Conservation (phyloP, 257 asterid genomes). For the Eucommia ulmoides region DNA sequence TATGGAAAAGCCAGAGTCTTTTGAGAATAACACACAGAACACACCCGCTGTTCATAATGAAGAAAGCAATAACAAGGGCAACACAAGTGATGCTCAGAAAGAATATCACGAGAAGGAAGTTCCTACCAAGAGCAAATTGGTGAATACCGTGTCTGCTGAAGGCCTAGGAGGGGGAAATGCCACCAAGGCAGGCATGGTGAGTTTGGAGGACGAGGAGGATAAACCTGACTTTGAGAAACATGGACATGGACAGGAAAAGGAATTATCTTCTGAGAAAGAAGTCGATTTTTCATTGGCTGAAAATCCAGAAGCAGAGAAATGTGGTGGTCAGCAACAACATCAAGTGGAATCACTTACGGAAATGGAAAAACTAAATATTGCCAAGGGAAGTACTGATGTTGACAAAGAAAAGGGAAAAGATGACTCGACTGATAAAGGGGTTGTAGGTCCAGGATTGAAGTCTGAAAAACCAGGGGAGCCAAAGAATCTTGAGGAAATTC, state of each 20-base stretch:
- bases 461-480: slow-evolving; percentile 5
- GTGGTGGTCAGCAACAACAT: slow-evolving; percentile 14
- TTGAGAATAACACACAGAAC: slow-evolving; percentile 8
- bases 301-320: slow-evolving; percentile 14
- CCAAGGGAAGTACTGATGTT: slow-evolving; percentile 1
- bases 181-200: neutral
- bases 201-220: slow-evolving; percentile 5
- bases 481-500: slow-evolving; percentile 22
- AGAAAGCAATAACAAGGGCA: neutral
- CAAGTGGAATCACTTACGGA: neutral
- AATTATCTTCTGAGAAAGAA: slow-evolving; percentile 8
- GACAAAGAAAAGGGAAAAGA: slow-evolving; percentile 14
- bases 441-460: slow-evolving; percentile 6
- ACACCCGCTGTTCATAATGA: slow-evolving; percentile 8
- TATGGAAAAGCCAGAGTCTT: slow-evolving; percentile 22
- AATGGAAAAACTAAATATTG: neutral
- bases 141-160: neutral
- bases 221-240: slow-evolving; percentile 6
- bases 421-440: slow-evolving; percentile 8
- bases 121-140: neutral
- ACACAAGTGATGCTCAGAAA: neutral
- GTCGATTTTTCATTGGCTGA: slow-evolving; percentile 13
- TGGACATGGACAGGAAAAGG: slow-evolving; percentile 14
- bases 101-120: neutral
- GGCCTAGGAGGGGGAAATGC: neutral